Evolutionary conservation across 1,284 basidiomycete genomes (phyloP), one percentile per base, ranked within the genome.

Genomic region (Trametes polyzona): DNA sequence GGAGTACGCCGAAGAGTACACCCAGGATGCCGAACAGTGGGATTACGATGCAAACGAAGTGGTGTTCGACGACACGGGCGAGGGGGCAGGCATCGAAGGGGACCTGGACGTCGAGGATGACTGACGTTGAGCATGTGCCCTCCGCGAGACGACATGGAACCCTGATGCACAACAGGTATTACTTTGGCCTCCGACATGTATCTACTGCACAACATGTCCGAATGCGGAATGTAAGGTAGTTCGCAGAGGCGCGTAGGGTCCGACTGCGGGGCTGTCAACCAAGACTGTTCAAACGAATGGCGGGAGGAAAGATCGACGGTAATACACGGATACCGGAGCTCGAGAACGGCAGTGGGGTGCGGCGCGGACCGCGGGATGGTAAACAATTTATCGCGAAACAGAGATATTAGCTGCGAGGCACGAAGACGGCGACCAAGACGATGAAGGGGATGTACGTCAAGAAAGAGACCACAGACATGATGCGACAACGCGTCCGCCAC

Each of bases 401-500:
- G 47, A 40, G 37, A 43, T 33, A 47, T 52, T 57, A 63, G 33
- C 52, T 48, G 52, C 66, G 68, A 10, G 70, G 78, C 14, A 78
- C 84, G 68, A 87, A 88, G 63, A 90, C 75, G 64, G 84, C 84
- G 63, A 90, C 76, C 61, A 87, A 82, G 62, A 89, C 73, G 69
- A 91, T 84, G 71, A 91, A 90, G 14, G 88, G 88, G 59, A 90
- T 75, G 71, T 91, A 91, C n/a, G 88, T 89, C 69, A 90, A 66
- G 46, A 90, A 63, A 35, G 88, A 88, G 35, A 89, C 70, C 40
- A 69, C 75, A 26, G 83, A 76, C 86, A 90, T 86, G 60, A 90
- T 71, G 41, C 89, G 86, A 76, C 88, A 91, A 53, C 88, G 82
- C 53, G 74, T 76, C 47, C 89, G 83, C 89, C 88, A 91, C 36